Conservation (phyloP, 2,329 filamentous ascomycete species). For the Fusarium sp. region DNA sequence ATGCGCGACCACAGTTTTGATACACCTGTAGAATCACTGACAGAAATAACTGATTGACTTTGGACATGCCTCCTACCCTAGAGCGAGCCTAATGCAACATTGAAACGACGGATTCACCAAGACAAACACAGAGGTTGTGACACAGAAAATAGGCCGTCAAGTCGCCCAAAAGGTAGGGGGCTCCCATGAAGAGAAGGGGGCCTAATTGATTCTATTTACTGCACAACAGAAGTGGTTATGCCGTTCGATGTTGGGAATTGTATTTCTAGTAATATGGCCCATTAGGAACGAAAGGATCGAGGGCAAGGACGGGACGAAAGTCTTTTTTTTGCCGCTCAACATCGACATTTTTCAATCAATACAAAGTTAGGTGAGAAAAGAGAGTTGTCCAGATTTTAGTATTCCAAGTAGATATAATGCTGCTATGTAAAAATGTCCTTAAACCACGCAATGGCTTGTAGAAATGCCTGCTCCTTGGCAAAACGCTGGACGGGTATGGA, state of each 20-base stretch:
- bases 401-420: neutral
- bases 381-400: neutral
- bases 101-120: neutral
- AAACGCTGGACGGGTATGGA: neutral
- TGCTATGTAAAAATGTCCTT: neutral
- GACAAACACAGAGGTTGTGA: neutral
- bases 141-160: too few relatives aligned
- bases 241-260: neutral
- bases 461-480: neutral
- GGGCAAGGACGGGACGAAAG: fast-evolving
- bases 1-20: neutral
- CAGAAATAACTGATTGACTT: neutral
- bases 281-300: too few relatives aligned
- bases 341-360: neutral
- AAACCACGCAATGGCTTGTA: neutral
- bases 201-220: too few relatives aligned
- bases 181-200: too few relatives aligned
- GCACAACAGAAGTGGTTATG: neutral
- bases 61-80: neutral
- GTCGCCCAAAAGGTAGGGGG: too few relatives aligned
- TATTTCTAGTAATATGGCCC: neutral
- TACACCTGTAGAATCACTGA: neutral
- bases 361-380: too few relatives aligned
- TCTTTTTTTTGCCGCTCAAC: fast-evolving
- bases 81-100: neutral